These are phyloP conservation scores for Bifiguratus adelaidae DNA, from an alignment of 192 early-diverging fungal genomes.

Conservation along the genomic window DNA sequence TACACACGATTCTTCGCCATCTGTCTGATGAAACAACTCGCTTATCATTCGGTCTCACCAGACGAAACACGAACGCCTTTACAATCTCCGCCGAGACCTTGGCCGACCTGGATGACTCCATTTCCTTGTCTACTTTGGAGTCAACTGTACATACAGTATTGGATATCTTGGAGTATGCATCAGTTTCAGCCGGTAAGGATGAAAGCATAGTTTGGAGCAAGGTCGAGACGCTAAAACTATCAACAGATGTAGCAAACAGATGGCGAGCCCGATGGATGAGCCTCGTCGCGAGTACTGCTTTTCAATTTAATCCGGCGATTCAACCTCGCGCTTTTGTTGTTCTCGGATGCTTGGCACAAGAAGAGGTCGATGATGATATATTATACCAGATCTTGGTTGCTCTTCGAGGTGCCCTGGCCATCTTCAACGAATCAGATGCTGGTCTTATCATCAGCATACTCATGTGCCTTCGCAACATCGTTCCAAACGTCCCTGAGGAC, in stretches of 20 bases:
- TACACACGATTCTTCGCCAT: constrained; percentile 52
- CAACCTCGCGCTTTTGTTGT: constrained; percentile 89
- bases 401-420: constrained; percentile 69
- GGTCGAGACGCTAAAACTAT: no score
- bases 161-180: constrained; percentile 49
- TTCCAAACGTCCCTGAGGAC: constrained; percentile 58
- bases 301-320: constrained; percentile 84
- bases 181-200: constrained; percentile 43
- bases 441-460: constrained; percentile 73
- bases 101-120: constrained; percentile 25
- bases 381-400: constrained; percentile 85
- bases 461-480: constrained; percentile 77
- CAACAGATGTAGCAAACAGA: constrained; percentile 52
- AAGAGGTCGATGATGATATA: constrained; percentile 83
- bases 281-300: constrained; percentile 78
- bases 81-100: constrained; percentile 41
- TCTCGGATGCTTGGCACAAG: constrained; percentile 73
- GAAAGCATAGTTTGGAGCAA: no score
- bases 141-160: constrained; percentile 47
- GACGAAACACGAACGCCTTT: constrained; percentile 52
- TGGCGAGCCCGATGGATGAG: constrained; percentile 89
- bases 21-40: constrained; percentile 70
- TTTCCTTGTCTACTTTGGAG: constrained; percentile 30
- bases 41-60: constrained; percentile 61
- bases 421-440: constrained; percentile 71